Percentiles rank a stretch among this genome's conserved stretches.
Evolutionary conservation across 371 early-diverging fungal species (phyloP).

Genomic region (Apophysomyces elegans): DNA sequence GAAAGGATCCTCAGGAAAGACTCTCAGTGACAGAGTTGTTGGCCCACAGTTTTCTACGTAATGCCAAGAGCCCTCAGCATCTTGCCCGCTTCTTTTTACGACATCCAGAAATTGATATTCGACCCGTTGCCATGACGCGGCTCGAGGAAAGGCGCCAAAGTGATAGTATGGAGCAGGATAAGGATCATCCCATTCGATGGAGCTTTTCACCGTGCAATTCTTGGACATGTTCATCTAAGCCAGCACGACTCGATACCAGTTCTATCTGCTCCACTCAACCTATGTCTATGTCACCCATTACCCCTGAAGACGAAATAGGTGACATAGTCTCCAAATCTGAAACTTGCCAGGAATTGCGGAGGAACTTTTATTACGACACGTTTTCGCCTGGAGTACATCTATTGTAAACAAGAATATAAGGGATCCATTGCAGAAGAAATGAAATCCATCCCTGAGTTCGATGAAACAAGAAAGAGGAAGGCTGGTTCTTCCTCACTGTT

Average conservation of each 20-base stretch:
- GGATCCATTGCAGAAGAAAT: too few species aligned
- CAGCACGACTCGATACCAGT: background rate
- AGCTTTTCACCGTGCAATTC: background rate
- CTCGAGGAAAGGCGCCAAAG: background rate
- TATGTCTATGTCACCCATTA: background rate
- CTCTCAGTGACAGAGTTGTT: slow-evolving; percentile 70
- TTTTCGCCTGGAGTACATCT: too few species aligned
- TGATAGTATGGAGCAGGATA: background rate
- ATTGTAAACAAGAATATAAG: too few species aligned
- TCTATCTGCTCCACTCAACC: background rate
- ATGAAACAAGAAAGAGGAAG: too few species aligned
- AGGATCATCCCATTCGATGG: background rate
- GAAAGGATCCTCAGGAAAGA: slow-evolving; percentile 69
- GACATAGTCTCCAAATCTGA: background rate
- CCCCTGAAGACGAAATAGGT: background rate
- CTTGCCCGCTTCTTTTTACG: slow-evolving; percentile 1
- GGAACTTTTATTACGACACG: too few species aligned
- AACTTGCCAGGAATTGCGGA: background rate
- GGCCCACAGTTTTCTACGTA: slow-evolving; percentile 61
- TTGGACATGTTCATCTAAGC: background rate
- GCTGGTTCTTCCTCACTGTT: too few species aligned
- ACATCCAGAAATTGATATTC: slow-evolving; percentile 10
- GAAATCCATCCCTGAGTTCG: too few species aligned
- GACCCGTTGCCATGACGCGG: background rate
- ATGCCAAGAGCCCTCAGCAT: slow-evolving; percentile 24